These are phyloP conservation scores for Fragilariopsis cylindrus DNA, from an alignment of 108 stramenopile genomes.

Conservation along the genomic window DNA sequence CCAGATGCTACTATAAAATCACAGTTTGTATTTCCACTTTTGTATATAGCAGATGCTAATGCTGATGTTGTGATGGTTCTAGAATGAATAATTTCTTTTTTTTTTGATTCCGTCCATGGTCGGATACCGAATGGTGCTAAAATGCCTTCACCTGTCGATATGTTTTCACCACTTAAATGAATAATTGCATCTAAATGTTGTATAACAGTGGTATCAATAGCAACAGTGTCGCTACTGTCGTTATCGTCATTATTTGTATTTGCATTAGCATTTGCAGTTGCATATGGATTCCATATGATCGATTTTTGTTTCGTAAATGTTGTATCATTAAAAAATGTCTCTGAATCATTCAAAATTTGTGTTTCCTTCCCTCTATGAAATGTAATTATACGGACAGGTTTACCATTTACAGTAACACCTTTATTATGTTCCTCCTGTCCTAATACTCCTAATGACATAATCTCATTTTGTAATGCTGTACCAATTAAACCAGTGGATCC, in stretches of 20 bases:
- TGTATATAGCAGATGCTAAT: constrained; percentile 35
- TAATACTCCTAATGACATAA: neutral
- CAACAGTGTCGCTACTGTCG: constrained; percentile 11
- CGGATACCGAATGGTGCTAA: constrained; percentile 54
- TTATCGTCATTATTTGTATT: neutral
- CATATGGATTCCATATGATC: constrained; percentile 46
- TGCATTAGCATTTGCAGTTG: too few relatives aligned
- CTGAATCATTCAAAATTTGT: constrained; percentile 16
- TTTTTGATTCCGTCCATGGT: constrained; percentile 56
- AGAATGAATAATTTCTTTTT: constrained; percentile 49
- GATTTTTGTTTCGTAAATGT: constrained; percentile 4
- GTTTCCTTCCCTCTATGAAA: constrained; percentile 26
- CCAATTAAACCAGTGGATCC: constrained; percentile 54
- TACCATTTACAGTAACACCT: constrained; percentile 38
- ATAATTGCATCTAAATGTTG: constrained; percentile 48
- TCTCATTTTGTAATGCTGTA: constrained; percentile 50
- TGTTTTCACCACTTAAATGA: constrained; percentile 56
- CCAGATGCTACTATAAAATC: constrained; percentile 49
- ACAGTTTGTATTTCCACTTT: constrained; percentile 11
- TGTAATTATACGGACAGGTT: constrained; percentile 45
- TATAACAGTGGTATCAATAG: constrained; percentile 31
- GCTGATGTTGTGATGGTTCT: constrained; percentile 42
- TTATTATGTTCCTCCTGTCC: neutral
- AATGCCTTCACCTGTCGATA: constrained; percentile 49
- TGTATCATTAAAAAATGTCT: constrained; percentile 2